Conservation (phyloP, 306 rosid genomes). For the Prunus dulcis region DNA sequence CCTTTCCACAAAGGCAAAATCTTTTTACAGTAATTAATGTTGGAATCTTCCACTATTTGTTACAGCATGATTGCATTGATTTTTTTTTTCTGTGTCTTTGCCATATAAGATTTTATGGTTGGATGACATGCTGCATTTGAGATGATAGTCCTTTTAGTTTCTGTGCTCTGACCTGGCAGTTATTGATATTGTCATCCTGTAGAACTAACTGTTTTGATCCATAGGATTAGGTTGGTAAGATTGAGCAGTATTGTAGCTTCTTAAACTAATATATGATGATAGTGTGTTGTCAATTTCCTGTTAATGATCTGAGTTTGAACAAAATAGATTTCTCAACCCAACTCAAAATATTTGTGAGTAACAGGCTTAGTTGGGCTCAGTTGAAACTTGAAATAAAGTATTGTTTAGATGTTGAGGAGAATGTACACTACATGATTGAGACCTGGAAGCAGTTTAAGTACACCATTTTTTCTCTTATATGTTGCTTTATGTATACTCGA, state of each 20-base stretch:
- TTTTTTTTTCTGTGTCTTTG: not conserved
- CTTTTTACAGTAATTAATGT: not conserved
- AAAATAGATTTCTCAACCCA: not conserved
- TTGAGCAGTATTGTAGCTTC: not conserved
- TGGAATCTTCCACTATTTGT: not conserved
- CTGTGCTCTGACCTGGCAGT: not conserved
- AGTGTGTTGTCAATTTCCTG: not conserved
- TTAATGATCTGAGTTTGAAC: not conserved
- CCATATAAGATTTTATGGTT: not conserved
- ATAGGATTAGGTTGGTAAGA: not conserved
- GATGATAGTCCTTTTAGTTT: slow-evolving; percentile 6
- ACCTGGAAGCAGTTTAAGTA: slow-evolving; percentile 7
- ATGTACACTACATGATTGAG: not conserved
- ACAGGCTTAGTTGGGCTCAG: not conserved
- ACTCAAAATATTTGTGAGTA: not conserved
- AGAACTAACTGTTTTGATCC: not conserved
- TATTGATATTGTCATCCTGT: not conserved
- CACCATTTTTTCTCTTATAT: not conserved
- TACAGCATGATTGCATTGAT: not conserved
- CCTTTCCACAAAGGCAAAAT: not conserved
- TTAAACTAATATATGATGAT: not conserved
- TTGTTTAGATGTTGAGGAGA: not conserved
- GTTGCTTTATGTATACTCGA: not conserved
- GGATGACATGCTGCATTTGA: not conserved
- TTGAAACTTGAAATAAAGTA: not conserved